These are phyloP conservation scores for Geosmithia morbida DNA, from an alignment of 2,329 filamentous ascomycete species.

Conservation along the genomic window DNA sequence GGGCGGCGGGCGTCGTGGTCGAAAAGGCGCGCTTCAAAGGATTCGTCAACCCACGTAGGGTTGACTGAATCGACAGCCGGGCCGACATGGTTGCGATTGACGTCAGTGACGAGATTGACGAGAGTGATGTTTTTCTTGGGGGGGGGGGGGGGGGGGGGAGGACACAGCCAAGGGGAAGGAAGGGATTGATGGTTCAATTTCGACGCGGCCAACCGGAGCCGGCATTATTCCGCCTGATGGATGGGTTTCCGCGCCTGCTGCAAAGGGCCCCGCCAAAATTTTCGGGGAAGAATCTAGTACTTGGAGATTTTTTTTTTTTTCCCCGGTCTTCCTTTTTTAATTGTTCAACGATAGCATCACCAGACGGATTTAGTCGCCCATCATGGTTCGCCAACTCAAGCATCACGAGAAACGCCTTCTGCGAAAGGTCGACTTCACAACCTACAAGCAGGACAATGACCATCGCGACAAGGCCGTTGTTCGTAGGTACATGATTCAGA, in stretches of 20 bases:
- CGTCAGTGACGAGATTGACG: not conserved
- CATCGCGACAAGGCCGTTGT: constrained; percentile 73
- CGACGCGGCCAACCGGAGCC: not conserved
- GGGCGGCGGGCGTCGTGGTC: constrained; percentile 10
- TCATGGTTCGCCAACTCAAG: constrained; percentile 91
- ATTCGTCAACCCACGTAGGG: constrained; percentile 7
- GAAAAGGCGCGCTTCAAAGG: constrained; percentile 13
- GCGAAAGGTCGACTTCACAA: constrained; percentile 85
- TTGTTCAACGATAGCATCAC: not conserved
- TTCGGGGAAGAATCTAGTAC: not conserved
- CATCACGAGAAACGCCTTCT: constrained; percentile 94
- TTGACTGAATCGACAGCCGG: constrained; percentile 15
- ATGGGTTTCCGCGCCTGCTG: not conserved
- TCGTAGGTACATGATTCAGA: constrained; percentile 81
- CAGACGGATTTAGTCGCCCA: constrained; percentile 10
- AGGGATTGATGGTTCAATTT: too few species aligned
- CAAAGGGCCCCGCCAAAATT: not conserved
- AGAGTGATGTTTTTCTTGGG: constrained; percentile 1
- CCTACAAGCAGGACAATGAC: constrained; percentile 75
- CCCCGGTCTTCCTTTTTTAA: too few species aligned
- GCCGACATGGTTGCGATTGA: constrained; percentile 20
- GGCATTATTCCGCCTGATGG: not conserved
- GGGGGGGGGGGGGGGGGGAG: too few species aligned
- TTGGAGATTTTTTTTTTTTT: not conserved
- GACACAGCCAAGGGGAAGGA: not conserved